A percentile compares a stretch with the other conserved stretches of the same genome.
phyloP scores from a whole-genome alignment of 345 rosid genomes.

The Luvunga scandens region DNA sequence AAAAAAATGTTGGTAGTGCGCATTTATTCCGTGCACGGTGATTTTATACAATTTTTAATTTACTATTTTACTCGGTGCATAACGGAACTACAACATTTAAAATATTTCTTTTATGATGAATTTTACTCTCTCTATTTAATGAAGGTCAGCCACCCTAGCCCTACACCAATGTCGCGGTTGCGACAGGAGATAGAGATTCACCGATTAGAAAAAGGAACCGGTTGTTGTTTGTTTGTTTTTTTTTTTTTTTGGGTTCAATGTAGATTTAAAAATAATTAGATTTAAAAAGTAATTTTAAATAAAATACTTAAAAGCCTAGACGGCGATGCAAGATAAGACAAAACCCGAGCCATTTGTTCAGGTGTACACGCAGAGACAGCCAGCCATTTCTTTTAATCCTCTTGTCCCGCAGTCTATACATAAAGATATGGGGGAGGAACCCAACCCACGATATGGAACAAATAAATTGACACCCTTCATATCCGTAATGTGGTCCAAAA shows the following conservation, averaged over 20 bases:
- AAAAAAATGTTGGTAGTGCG: no score
- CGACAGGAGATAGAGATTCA: no score
- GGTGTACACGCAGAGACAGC: slow-evolving; percentile 10
- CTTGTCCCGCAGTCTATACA: slow-evolving; percentile 1
- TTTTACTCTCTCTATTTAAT: no score
- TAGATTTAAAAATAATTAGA: neutral
- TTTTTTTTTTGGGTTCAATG: no score
- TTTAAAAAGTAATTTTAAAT: neutral
- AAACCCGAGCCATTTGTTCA: slow-evolving; percentile 17
- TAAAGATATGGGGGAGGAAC: neutral
- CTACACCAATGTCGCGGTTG: no score
- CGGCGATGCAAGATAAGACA: slow-evolving; percentile 18
- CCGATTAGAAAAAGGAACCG: no score
- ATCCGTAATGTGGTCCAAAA: neutral
- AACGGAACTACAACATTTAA: no score
- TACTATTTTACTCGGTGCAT: no score
- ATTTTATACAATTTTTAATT: no score
- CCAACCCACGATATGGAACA: neutral
- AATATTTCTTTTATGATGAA: no score
- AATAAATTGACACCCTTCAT: neutral
- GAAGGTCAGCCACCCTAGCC: no score
- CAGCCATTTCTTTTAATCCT: neutral
- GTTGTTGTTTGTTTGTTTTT: neutral
- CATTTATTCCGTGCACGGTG: no score
- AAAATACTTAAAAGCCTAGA: neutral